These are phyloP conservation scores for Mariannaea elegans DNA, from an alignment of 2,329 filamentous ascomycete species.

Conservation along the genomic window DNA sequence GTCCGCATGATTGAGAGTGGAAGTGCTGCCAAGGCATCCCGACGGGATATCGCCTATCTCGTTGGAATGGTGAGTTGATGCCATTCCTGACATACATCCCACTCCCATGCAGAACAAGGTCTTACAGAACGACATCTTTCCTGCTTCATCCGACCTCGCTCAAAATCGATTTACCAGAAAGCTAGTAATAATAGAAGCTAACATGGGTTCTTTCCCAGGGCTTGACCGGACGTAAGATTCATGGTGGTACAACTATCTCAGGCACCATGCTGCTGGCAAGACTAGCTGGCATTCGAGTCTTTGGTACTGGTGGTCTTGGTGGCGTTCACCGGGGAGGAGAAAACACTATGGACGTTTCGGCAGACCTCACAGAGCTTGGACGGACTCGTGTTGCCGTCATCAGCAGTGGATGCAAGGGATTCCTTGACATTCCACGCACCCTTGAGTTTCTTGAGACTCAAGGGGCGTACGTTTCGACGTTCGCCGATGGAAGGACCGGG, in stretches of 20 bases:
- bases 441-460: slow-evolving; percentile 79
- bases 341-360: slow-evolving; percentile 89
- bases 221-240: slow-evolving; percentile 67
- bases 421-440: slow-evolving; percentile 89
- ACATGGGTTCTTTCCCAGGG: slow-evolving; percentile 25
- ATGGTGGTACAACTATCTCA: slow-evolving; percentile 92
- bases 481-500: slow-evolving; percentile 80
- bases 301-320: slow-evolving; percentile 93
- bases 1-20: slow-evolving; percentile 73
- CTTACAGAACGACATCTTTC: too few species aligned
- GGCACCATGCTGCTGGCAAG: slow-evolving; percentile 92
- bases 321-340: slow-evolving; percentile 93
- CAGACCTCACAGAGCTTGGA: slow-evolving; percentile 93
- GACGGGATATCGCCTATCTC: slow-evolving; percentile 85
- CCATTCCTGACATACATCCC: not conserved
- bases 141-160: not conserved
- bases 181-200: slow-evolving; percentile 14
- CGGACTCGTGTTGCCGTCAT: slow-evolving; percentile 89
- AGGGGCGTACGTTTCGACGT: slow-evolving; percentile 86
- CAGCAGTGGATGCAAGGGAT: slow-evolving; percentile 93
- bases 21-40: slow-evolving; percentile 82
- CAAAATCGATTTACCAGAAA: not conserved
- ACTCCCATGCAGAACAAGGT: not conserved
- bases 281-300: slow-evolving; percentile 87
- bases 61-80: slow-evolving; percentile 71